A percentile compares a stretch with the other conserved stretches of the same genome.
phyloP scores from a whole-genome alignment of 2,329 filamentous ascomycete species.

The Apiospora marii region DNA sequence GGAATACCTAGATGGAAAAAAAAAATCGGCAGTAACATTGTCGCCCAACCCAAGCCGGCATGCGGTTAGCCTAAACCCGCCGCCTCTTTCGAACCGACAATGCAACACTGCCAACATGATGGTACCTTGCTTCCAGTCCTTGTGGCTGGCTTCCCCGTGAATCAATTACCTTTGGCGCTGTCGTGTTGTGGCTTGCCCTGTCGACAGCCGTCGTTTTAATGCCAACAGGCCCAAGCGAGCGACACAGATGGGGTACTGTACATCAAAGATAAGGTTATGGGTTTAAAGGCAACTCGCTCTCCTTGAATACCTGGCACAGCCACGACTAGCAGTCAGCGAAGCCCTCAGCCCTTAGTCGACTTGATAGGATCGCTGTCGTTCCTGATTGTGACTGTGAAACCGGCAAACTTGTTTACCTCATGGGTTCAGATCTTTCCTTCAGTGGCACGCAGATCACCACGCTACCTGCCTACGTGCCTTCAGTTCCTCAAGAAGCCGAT shows the following conservation, averaged over 20 bases:
- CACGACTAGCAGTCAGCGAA: background rate
- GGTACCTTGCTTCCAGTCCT: conserved; percentile 17
- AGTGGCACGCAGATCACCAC: conserved; percentile 18
- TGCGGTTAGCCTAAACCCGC: conserved; percentile 2
- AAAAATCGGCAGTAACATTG: background rate
- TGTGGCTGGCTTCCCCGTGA: background rate
- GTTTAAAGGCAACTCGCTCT: background rate
- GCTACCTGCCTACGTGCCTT: background rate
- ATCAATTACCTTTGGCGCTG: conserved; percentile 3
- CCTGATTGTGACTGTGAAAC: background rate
- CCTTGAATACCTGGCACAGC: conserved; percentile 4
- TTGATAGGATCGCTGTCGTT: background rate
- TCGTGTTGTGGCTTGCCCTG: conserved; percentile 5
- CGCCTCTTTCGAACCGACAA: conserved; percentile 11
- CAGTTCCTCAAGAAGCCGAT: background rate
- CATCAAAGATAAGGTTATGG: conserved; percentile 20
- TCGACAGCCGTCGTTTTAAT: conserved; percentile 1
- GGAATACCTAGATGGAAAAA: background rate
- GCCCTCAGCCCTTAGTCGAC: background rate
- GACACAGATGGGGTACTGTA: conserved; percentile 16
- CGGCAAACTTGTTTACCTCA: background rate
- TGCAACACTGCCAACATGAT: conserved; percentile 12
- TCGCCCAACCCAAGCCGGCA: background rate
- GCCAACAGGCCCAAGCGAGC: conserved; percentile 14
- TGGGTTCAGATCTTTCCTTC: background rate